phyloP scores from a whole-genome alignment of 352 stramenopile species.

The Pilasporangium apinafurcum region DNA sequence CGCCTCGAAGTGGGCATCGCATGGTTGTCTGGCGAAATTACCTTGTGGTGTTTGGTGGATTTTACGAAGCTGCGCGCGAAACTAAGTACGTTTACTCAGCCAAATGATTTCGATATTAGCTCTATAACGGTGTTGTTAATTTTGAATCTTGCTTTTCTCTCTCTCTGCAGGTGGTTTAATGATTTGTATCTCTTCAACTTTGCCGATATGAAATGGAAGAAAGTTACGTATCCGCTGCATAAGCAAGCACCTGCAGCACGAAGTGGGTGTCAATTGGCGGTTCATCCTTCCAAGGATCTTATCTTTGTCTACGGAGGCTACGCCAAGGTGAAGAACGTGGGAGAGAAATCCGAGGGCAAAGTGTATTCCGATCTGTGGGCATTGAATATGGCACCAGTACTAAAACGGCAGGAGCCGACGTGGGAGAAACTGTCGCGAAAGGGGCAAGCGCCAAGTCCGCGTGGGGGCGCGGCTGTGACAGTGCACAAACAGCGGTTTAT shows the following conservation, averaged over 20 bases:
- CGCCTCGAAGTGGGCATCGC: conserved; percentile 87
- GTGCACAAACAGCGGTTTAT: conserved; percentile 95
- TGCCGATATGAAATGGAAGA: conserved; percentile 86
- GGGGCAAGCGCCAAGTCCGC: conserved; percentile 73
- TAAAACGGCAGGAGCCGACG: conserved; percentile 87
- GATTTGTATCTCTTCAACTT: conserved; percentile 92
- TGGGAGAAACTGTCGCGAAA: conserved; percentile 94
- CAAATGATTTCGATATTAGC: too few species aligned
- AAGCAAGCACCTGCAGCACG: conserved; percentile 55
- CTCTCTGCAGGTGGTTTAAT: conserved; percentile 85
- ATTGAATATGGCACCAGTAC: conserved; percentile 86
- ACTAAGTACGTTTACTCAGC: conserved; percentile 48
- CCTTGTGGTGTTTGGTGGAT: conserved; percentile 96
- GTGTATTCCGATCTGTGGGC: conserved; percentile 95
- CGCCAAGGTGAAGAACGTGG: conserved; percentile 91
- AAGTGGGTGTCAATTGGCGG: conserved; percentile 79
- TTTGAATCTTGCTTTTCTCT: too few species aligned
- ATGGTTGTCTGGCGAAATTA: conserved; percentile 95
- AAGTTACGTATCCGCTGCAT: conserved; percentile 63
- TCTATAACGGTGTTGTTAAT: too few species aligned
- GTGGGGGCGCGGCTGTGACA: conserved; percentile 73
- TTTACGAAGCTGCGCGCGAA: conserved; percentile 92
- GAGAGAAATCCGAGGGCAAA: conserved; percentile 90
- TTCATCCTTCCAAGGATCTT: conserved; percentile 83
- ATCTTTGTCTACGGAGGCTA: conserved; percentile 95